Evolutionary conservation across 441 rosid genomes (phyloP).

Genomic region (Pelargonium fulgidum): DNA sequence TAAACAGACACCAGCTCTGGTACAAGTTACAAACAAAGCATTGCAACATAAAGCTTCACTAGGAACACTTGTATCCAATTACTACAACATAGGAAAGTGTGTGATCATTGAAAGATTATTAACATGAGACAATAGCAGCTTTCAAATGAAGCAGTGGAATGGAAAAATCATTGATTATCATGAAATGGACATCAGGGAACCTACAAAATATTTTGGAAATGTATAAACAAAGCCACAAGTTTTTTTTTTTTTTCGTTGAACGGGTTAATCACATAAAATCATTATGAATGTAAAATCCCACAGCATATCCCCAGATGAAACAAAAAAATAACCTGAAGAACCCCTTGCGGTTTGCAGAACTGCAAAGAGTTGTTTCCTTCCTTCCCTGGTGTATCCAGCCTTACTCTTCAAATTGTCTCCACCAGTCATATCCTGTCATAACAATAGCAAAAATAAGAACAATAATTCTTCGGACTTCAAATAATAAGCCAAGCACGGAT

Average conservation of each 20-base stretch:
- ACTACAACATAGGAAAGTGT: too few species aligned
- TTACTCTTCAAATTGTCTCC: constrained; percentile 64
- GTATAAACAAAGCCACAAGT: background rate
- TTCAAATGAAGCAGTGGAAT: background rate
- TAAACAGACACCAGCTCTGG: too few species aligned
- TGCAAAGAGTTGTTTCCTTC: constrained; percentile 96
- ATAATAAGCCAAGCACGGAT: constrained; percentile 13
- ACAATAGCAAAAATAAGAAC: constrained; percentile 12
- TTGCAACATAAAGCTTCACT: too few species aligned
- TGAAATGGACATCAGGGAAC: background rate
- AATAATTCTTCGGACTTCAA: constrained; percentile 6
- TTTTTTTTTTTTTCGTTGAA: background rate
- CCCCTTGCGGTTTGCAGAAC: constrained; percentile 99
- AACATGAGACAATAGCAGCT: too few species aligned
- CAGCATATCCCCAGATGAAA: constrained; percentile 17
- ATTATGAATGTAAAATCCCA: constrained; percentile 10
- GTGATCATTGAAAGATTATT: too few species aligned
- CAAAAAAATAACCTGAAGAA: constrained; percentile 71
- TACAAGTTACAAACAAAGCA: too few species aligned
- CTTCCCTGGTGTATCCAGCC: constrained; percentile 90
- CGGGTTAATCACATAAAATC: constrained; percentile 10
- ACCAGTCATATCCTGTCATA: constrained; percentile 56
- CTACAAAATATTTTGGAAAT: background rate
- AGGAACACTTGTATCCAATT: too few species aligned
- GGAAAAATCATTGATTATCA: too few species aligned